These are phyloP conservation scores for Yarrowia porcina DNA, from an alignment of 805 yeast species.

Conservation along the genomic window DNA sequence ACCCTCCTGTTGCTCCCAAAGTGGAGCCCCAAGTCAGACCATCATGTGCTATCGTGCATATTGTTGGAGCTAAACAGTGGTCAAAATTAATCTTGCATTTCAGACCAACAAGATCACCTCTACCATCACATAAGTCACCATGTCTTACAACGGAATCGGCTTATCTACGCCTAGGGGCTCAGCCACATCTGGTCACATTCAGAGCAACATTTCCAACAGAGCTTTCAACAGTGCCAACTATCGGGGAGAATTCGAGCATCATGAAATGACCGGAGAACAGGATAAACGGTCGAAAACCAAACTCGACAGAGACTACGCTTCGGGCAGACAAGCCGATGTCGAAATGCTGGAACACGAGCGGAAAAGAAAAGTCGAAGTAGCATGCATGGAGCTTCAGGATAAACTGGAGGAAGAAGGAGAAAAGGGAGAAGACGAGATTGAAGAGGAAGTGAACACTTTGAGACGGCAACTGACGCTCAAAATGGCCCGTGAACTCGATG, in stretches of 20 bases:
- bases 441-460: slow-evolving; percentile 1
- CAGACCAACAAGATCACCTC: not conserved
- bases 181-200: slow-evolving; percentile 40
- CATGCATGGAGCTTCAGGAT: slow-evolving; percentile 34
- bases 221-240: not conserved
- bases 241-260: slow-evolving; percentile 31
- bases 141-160: slow-evolving; percentile 42
- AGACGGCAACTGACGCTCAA: slow-evolving; percentile 13
- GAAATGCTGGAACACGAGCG: slow-evolving; percentile 34
- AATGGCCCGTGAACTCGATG: slow-evolving; percentile 15
- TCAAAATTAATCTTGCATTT: not conserved
- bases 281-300: slow-evolving; percentile 25
- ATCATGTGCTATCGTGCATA: slow-evolving; percentile 15
- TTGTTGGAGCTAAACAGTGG: not conserved
- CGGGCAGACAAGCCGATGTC: slow-evolving; percentile 32
- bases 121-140: slow-evolving; percentile 7
- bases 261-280: slow-evolving; percentile 24
- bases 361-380: slow-evolving; percentile 35
- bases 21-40: not conserved
- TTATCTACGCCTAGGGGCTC: slow-evolving; percentile 38
- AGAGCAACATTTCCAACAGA: slow-evolving; percentile 32
- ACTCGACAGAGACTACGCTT: slow-evolving; percentile 18
- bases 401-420: slow-evolving; percentile 33
- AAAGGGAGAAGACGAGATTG: slow-evolving; percentile 13
- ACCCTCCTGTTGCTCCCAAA: not conserved